phyloP scores from a whole-genome alignment of 345 rosid genomes.

The Cardamine resedifolia region DNA sequence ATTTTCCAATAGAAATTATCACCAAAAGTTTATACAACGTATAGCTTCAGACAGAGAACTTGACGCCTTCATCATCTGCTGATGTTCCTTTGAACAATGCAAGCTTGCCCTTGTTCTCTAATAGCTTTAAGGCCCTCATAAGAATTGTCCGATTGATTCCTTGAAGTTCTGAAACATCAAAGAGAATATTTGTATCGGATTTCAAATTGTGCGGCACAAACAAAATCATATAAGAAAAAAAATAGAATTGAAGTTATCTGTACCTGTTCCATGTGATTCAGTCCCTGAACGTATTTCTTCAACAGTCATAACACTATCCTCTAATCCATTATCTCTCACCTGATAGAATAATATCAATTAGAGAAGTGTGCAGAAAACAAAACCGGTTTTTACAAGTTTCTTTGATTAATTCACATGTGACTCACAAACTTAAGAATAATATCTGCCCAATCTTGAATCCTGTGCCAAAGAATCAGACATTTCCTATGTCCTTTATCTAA shows the following conservation, averaged over 20 bases:
- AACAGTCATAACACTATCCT: slow-evolving; percentile 81
- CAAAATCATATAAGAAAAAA: background rate
- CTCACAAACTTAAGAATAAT: slow-evolving; percentile 79
- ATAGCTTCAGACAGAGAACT: slow-evolving; percentile 56
- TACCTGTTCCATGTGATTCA: slow-evolving; percentile 93
- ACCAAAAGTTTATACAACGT: slow-evolving; percentile 27
- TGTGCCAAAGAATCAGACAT: slow-evolving; percentile 89
- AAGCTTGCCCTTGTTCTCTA: slow-evolving; percentile 88
- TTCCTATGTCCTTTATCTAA: slow-evolving; percentile 88
- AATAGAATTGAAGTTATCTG: no score
- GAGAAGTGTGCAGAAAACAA: background rate
- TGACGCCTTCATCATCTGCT: slow-evolving; percentile 90
- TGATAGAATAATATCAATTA: slow-evolving; percentile 15
- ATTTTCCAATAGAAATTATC: background rate
- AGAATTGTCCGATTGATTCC: slow-evolving; percentile 74
- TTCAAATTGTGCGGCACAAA: background rate
- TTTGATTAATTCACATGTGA: slow-evolving; percentile 15
- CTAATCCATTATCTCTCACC: slow-evolving; percentile 88
- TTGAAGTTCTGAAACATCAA: slow-evolving; percentile 61
- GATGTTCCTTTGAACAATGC: slow-evolving; percentile 91
- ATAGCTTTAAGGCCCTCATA: slow-evolving; percentile 73
- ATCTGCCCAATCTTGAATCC: slow-evolving; percentile 98
- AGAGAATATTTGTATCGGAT: background rate
- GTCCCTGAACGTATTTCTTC: slow-evolving; percentile 87
- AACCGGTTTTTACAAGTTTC: background rate